Evolutionary conservation across 176 grass and related monocot genomes (phyloP).

Genomic region (Elaeis guineensis): DNA sequence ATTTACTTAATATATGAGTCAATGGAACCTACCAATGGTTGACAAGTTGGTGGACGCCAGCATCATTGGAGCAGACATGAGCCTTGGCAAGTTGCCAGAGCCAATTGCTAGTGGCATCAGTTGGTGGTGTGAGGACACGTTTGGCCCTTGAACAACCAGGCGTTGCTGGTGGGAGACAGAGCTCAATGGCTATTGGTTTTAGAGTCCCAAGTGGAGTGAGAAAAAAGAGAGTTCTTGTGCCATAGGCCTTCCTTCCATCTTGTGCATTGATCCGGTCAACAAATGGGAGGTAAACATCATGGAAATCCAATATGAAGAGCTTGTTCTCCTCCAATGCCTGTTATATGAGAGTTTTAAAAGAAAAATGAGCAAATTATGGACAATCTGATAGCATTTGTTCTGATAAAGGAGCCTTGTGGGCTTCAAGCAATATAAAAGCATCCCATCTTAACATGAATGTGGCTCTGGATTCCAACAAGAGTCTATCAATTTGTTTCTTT

Average conservation of each 20-base stretch:
- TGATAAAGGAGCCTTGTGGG: no score
- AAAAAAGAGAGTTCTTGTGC: slow-evolving; percentile 83
- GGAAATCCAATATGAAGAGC: slow-evolving; percentile 82
- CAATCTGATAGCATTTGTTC: no score
- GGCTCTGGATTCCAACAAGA: no score
- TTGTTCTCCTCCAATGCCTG: slow-evolving; percentile 45
- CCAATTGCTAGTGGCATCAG: slow-evolving; percentile 82
- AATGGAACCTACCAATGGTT: slow-evolving; percentile 62
- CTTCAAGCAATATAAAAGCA: no score
- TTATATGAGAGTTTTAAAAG: no score
- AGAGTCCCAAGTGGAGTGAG: slow-evolving; percentile 58
- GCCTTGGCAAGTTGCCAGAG: slow-evolving; percentile 97
- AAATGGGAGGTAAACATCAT: slow-evolving; percentile 83
- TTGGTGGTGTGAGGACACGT: slow-evolving; percentile 72
- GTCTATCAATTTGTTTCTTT: no score
- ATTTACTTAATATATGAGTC: no score
- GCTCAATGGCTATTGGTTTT: slow-evolving; percentile 86
- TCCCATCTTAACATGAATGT: no score
- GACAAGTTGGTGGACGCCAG: slow-evolving; percentile 85
- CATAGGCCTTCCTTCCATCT: slow-evolving; percentile 88
- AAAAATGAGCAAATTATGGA: no score
- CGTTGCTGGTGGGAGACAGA: slow-evolving; percentile 56
- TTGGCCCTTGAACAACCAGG: slow-evolving; percentile 56
- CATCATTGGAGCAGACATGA: slow-evolving; percentile 93
- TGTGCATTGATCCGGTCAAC: slow-evolving; percentile 74